Evolutionary conservation across 768 basidiomycete genomes (phyloP).

Genomic region (Dentipellis sp.): DNA sequence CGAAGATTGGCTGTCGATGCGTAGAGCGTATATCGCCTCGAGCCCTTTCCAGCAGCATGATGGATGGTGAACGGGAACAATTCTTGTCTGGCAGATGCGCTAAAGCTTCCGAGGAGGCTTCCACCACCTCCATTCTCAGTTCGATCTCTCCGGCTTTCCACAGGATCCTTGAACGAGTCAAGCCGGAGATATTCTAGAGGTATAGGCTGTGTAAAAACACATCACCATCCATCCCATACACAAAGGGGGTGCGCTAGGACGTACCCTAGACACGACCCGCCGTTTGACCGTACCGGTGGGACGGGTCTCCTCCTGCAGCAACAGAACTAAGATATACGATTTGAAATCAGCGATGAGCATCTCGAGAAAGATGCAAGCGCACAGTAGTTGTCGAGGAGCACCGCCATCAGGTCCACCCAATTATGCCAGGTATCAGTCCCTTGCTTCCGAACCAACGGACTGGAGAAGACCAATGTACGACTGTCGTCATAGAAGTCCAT

Average conservation of each 20-base stretch:
- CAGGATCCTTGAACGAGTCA: constrained; percentile 47
- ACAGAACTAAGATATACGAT: constrained; percentile 36
- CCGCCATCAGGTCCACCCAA: constrained; percentile 63
- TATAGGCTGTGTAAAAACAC: constrained; percentile 46
- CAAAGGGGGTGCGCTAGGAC: constrained; percentile 14
- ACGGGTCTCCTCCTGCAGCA: constrained; percentile 53
- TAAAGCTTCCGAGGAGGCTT: constrained; percentile 33
- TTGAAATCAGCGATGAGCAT: not conserved
- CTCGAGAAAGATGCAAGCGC: constrained; percentile 16
- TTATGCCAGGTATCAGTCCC: constrained; percentile 59
- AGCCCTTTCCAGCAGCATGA: constrained; percentile 48
- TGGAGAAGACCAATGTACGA: constrained; percentile 61
- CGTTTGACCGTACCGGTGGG: constrained; percentile 39
- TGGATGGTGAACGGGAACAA: constrained; percentile 74
- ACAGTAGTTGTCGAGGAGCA: constrained; percentile 75
- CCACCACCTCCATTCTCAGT: constrained; percentile 36
- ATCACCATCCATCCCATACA: constrained; percentile 1
- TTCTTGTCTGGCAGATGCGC: constrained; percentile 41
- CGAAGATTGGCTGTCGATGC: constrained; percentile 48
- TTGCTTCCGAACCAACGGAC: constrained; percentile 49
- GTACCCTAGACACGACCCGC: constrained; percentile 56
- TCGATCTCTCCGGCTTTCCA: constrained; percentile 58
- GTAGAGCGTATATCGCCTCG: constrained; percentile 66
- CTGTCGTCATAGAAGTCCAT: constrained; percentile 74
- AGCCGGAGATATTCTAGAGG: constrained; percentile 72